Base-by-base conservation (phyloP, 179 eudicot genomes). In the Silene vulgaris region DNA sequence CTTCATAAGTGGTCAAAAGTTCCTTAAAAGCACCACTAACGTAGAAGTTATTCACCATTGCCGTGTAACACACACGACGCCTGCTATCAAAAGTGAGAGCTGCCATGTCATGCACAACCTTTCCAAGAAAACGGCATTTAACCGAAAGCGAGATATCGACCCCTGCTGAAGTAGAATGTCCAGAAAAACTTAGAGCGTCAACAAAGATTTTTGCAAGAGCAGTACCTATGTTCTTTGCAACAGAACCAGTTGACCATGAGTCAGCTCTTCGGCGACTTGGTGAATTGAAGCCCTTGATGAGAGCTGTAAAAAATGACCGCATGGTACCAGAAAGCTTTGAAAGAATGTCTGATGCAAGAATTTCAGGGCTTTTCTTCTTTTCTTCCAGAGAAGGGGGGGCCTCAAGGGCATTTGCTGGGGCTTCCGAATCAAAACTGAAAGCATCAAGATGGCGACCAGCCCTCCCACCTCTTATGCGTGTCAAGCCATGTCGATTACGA, bases 231-330 rank as follows among this genome's bases (percentile, higher is more conserved):
- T 89, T 93, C 86, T 93, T 96, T 71, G 96, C 90, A 76, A 90
- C 91, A 30, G 94, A 84, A 79, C 82, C 87, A 81, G 91, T 69
- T 1, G 97, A 84, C 40, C 88, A 95, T 75, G 97, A 81, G 76
- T 96, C 99, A 73, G 93, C 79, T 86, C 99, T 84, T 52, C 99
- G 95, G 63, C 99, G 97, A 76, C 88, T 90, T 61, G 96, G 97
- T 29, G 90, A 87, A 57, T 96, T 89, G 76, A 96, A 88, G 63
- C 97, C 94, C 84, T 87, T 93, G 32, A 93, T 87, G 64, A 96
- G 94, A 72, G 97, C 96, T 21, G 88, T 86, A 69, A 85, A 88
- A 85, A 96, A 96, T 62, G 90, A 85, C 65, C 97, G 96, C 83
- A 91, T 12, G 6, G 96, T 89, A 26, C 85, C 88, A 79, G 93